Evolutionary conservation across 2,329 filamentous ascomycete genomes (phyloP).

Genomic region (Ascochyta fabae): DNA sequence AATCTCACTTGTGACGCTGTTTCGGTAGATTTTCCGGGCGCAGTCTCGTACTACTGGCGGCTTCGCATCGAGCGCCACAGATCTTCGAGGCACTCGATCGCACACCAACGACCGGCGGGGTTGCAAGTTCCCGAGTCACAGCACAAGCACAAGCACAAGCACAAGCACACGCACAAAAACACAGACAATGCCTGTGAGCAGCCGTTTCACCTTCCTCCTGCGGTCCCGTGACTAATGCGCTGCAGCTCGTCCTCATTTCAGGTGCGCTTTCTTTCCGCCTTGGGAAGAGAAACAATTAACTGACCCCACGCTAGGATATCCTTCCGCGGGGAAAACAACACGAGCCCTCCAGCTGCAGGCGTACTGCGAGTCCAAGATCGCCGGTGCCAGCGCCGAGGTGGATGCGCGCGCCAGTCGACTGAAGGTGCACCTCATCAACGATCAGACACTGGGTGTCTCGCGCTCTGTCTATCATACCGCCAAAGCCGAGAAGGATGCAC

Average conservation of each 20-base stretch:
- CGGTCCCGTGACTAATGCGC: slow-evolving; percentile 26
- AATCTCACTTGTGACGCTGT: slow-evolving; percentile 15
- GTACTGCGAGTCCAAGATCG: slow-evolving; percentile 67
- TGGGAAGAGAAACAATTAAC: slow-evolving; percentile 45
- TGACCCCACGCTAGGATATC: slow-evolving; percentile 68
- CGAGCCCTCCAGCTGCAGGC: slow-evolving; percentile 68
- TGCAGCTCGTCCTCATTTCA: slow-evolving; percentile 66
- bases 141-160: neutral
- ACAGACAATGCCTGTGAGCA: slow-evolving; percentile 37
- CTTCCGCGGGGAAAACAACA: slow-evolving; percentile 68
- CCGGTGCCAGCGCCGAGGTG: slow-evolving; percentile 47
- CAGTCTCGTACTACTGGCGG: slow-evolving; percentile 4
- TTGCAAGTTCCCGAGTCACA: neutral
- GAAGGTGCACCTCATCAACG: slow-evolving; percentile 75
- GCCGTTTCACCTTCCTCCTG: slow-evolving; percentile 17
- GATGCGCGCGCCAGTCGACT: slow-evolving; percentile 60
- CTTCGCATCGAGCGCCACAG: slow-evolving; percentile 17
- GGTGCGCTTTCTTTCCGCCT: slow-evolving; percentile 19
- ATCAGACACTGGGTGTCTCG: slow-evolving; percentile 72
- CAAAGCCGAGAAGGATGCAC: slow-evolving; percentile 81
- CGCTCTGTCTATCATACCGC: slow-evolving; percentile 77
- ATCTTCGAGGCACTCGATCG: slow-evolving; percentile 8
- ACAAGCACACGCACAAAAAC: neutral
- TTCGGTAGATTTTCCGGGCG: too few species aligned
- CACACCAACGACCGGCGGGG: slow-evolving; percentile 9